Evolutionary conservation across 2,329 filamentous ascomycete genomes (phyloP).

Genomic region (Monosporascus sp.): DNA sequence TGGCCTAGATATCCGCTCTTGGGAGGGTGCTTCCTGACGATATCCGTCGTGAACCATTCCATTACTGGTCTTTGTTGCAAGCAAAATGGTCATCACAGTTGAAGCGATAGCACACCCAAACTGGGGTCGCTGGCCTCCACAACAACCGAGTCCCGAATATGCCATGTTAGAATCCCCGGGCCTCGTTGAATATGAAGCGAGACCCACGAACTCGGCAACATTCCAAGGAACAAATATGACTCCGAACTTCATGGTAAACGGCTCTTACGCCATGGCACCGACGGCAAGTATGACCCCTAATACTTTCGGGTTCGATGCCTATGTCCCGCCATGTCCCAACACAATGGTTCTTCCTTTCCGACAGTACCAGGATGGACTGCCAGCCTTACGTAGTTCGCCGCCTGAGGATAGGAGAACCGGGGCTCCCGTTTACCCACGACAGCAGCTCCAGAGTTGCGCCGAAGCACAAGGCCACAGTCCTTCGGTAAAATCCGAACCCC

Average conservation of each 20-base stretch:
- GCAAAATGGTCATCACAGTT: conserved; percentile 43
- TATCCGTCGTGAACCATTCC: not conserved
- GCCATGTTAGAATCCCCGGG: conserved; percentile 40
- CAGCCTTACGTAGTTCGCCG: conserved; percentile 12
- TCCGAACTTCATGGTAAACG: conserved; percentile 41
- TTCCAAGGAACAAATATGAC: conserved; percentile 39
- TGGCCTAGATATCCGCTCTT: not conserved
- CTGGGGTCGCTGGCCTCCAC: conserved; percentile 53
- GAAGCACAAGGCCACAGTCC: conserved; percentile 23
- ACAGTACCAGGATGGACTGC: conserved; percentile 21
- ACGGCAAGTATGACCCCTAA: conserved; percentile 36
- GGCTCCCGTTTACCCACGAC: not conserved
- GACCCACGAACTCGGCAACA: conserved; percentile 30
- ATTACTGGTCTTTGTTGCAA: conserved; percentile 23
- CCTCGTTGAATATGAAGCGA: conserved; percentile 46
- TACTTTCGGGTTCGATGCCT: conserved; percentile 39
- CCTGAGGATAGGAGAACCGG: not conserved
- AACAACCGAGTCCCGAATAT: conserved; percentile 39
- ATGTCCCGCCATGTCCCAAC: conserved; percentile 25
- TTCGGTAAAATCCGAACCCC: conserved; percentile 29
- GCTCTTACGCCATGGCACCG: conserved; percentile 37
- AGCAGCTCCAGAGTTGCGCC: conserved; percentile 10
- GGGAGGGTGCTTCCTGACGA: not conserved
- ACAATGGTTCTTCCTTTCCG: conserved; percentile 21
- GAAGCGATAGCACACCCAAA: conserved; percentile 37